Base-by-base conservation (phyloP, 345 rosid species). In the Melaleuca alternifolia region DNA sequence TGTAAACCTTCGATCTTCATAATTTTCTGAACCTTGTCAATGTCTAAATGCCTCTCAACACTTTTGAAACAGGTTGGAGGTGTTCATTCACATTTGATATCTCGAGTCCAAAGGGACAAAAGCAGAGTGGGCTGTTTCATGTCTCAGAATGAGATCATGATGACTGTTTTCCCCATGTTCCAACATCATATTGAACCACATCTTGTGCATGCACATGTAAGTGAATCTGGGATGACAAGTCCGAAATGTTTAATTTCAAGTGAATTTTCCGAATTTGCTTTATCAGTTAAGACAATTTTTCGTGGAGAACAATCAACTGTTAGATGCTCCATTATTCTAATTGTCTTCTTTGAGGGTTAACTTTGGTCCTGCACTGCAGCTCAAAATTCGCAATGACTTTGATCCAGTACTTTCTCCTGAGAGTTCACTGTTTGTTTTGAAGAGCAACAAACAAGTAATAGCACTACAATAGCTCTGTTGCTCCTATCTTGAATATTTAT, bases 381-480 rank as follows among this genome's bases (percentile, higher is more conserved):
- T 98, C 82, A 98, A 96, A 95, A 98, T 98, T 90, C 94, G 99
- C 88, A 98, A 96, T 91, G 99, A 98, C 94, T 98, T 98, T 92
- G 99, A 98, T 89, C 99, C 99, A 26, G 99, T 96, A 85, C 98
- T 98, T 88, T 98, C 99, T 75, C 99, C 99, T 3, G 98, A 98
- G 95, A 98, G 99, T 90, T 98, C 99, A 84, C 91, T 96, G 91
- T 98, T 98, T 88, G 95, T 98, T 86, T 90, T 98, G 90, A 98
- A 98, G 96, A 95, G 99, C 89, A 92, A 95, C 90, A 96, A 95
- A 89, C 97, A 94, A 89, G 99, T 95, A 95, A 90, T 94, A 33
- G 86, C 51, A 37, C 51, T 50, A 20, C 86, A 51, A 37, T 84
- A 41, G 24, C 71, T 87, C 85, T 89, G 24, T 71, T 71, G 48